phyloP scores from a whole-genome alignment of 1,139 yeast species.

The Keqinozyma sinolaborantium region DNA sequence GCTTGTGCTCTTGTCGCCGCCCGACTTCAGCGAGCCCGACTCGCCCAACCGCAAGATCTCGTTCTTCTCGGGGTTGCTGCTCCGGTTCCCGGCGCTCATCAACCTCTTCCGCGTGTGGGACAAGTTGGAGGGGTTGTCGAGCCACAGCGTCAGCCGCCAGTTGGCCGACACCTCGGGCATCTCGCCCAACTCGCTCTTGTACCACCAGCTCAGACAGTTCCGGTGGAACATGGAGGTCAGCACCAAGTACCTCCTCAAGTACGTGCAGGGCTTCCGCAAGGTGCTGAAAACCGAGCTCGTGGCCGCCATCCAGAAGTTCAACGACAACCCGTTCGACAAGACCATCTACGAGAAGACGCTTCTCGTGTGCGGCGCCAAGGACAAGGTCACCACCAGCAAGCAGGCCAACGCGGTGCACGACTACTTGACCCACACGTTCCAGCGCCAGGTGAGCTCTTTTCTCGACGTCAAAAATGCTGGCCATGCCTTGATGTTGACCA shows the following conservation, averaged over 20 bases:
- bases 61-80: slow-evolving; percentile 21
- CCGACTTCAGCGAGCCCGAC: slow-evolving; percentile 31
- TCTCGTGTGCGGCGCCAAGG: slow-evolving; percentile 57
- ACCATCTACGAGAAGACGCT: slow-evolving; percentile 40
- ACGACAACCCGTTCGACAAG: slow-evolving; percentile 28
- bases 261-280: slow-evolving; percentile 46
- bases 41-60: slow-evolving; percentile 7
- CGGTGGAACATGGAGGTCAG: slow-evolving; percentile 71
- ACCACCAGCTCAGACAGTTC: slow-evolving; percentile 54
- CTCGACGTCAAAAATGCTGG: slow-evolving; percentile 54
- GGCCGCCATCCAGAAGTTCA: slow-evolving; percentile 32
- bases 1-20: slow-evolving; percentile 52
- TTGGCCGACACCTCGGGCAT: slow-evolving; percentile 27
- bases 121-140: slow-evolving; percentile 57
- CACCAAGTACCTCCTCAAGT: slow-evolving; percentile 50
- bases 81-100: slow-evolving; percentile 48
- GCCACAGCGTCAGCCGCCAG: slow-evolving; percentile 56
- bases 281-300: slow-evolving; percentile 44
- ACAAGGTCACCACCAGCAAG: slow-evolving; percentile 50
- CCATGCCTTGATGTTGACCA: slow-evolving; percentile 61
- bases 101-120: slow-evolving; percentile 57
- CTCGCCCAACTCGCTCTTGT: slow-evolving; percentile 23
- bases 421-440: slow-evolving; percentile 21
- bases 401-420: slow-evolving; percentile 22
- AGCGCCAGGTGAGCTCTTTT: slow-evolving; percentile 26